These are phyloP conservation scores for Penicillium pulvis DNA, from an alignment of 495 filamentous ascomycete species.

Conservation along the genomic window DNA sequence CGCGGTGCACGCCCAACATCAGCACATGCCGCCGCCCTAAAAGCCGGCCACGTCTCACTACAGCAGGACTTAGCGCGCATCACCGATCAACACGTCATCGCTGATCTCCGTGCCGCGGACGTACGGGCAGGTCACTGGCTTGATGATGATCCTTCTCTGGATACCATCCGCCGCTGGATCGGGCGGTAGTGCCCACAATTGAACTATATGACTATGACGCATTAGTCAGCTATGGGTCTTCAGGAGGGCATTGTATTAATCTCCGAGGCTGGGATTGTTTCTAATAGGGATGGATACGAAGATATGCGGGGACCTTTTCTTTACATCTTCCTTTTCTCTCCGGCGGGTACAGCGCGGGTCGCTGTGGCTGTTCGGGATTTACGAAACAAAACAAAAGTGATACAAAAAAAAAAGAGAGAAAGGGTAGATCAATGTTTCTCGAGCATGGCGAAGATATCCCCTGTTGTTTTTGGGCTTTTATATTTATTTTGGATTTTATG, in stretches of 20 bases:
- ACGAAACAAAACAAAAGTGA: constrained; percentile 3
- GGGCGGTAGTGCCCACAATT: constrained; percentile 32
- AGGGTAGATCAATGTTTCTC: constrained; percentile 21
- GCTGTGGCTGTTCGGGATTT: constrained; percentile 10
- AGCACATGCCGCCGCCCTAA: constrained; percentile 59
- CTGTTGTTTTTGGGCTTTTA: constrained; percentile 22
- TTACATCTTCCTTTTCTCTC: constrained; percentile 9
- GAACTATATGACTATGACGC: background rate
- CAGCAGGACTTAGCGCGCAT: constrained; percentile 66
- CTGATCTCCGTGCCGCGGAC: constrained; percentile 66
- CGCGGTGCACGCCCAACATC: constrained; percentile 62
- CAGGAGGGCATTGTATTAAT: background rate
- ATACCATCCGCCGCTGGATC: constrained; percentile 48
- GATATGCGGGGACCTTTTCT: constrained; percentile 5
- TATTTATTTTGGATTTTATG: constrained; percentile 1
- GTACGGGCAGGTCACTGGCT: constrained; percentile 71
- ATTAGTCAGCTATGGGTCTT: background rate
- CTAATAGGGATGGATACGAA: constrained; percentile 1
- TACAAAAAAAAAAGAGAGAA: constrained; percentile 9
- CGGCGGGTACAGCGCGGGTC: constrained; percentile 27
- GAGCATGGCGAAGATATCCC: constrained; percentile 32
- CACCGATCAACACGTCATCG: constrained; percentile 66
- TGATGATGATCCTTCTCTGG: constrained; percentile 64
- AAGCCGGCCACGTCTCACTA: constrained; percentile 55
- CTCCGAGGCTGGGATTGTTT: background rate